Percentiles rank a stretch among this genome's conserved stretches.
Evolutionary conservation across 2,329 filamentous ascomycete species (phyloP).

Genomic region (Xylaria sp.): DNA sequence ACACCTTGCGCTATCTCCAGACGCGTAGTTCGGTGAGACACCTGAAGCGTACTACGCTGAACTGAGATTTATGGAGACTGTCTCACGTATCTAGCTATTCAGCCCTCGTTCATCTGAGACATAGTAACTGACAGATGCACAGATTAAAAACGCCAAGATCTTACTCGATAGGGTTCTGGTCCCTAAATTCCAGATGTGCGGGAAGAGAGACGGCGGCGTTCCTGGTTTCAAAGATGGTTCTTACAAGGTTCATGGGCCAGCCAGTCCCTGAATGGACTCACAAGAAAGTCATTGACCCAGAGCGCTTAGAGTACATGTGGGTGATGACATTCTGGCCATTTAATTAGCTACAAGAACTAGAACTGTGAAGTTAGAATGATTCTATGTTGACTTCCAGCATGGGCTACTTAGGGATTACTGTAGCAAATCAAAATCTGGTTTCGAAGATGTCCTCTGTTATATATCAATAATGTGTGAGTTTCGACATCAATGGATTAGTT

Average conservation of each 20-base stretch:
- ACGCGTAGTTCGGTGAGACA: no score
- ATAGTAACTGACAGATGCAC: slow-evolving; percentile 1
- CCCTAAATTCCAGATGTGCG: neutral
- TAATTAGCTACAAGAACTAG: slow-evolving; percentile 20
- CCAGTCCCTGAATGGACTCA: slow-evolving; percentile 6
- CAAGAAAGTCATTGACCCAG: slow-evolving; percentile 7
- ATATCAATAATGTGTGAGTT: no score
- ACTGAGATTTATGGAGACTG: neutral
- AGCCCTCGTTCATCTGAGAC: no score
- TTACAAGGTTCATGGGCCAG: slow-evolving; percentile 4
- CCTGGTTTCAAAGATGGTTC: neutral
- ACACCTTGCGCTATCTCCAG: neutral
- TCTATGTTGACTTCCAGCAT: no score
- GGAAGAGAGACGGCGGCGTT: slow-evolving; percentile 3
- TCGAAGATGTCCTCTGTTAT: no score
- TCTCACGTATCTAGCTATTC: no score
- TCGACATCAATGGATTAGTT: no score
- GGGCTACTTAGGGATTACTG: no score
- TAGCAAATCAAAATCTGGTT: no score
- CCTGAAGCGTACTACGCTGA: no score
- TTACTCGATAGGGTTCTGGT: slow-evolving; percentile 1
- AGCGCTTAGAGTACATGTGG: slow-evolving; percentile 20
- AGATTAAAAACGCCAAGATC: neutral
- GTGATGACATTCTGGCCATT: slow-evolving; percentile 13
- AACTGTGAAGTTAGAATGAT: no score